phyloP scores from a whole-genome alignment of 2,329 filamentous ascomycete genomes.

The Raffaelea arxii region DNA sequence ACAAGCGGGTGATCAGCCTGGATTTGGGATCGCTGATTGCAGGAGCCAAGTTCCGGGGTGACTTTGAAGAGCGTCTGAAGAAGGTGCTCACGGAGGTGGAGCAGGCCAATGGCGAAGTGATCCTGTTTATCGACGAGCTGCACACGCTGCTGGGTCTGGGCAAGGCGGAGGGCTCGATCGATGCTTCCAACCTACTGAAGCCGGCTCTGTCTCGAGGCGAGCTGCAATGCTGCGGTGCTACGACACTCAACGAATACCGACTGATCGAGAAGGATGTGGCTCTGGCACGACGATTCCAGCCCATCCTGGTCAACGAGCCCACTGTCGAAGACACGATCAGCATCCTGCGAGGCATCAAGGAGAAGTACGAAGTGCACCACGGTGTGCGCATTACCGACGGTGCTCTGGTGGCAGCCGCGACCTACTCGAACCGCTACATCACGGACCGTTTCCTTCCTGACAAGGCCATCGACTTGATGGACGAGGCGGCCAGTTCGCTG shows the following conservation, averaged over 20 bases:
- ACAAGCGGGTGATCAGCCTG: slow-evolving; percentile 79
- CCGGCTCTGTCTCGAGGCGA: slow-evolving; percentile 88
- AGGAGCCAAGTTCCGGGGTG: slow-evolving; percentile 88
- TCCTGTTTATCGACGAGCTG: slow-evolving; percentile 90
- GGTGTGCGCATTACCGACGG: slow-evolving; percentile 91
- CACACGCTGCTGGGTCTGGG: slow-evolving; percentile 87
- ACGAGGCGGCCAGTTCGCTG: slow-evolving; percentile 85
- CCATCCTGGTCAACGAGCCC: slow-evolving; percentile 87
- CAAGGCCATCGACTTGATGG: slow-evolving; percentile 94
- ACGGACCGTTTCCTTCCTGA: slow-evolving; percentile 93
- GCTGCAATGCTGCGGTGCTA: slow-evolving; percentile 90
- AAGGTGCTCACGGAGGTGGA: slow-evolving; percentile 85
- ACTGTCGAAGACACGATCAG: slow-evolving; percentile 88
- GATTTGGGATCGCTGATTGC: slow-evolving; percentile 91
- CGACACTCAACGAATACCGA: slow-evolving; percentile 85
- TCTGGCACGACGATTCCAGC: slow-evolving; percentile 84
- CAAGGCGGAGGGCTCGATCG: slow-evolving; percentile 92
- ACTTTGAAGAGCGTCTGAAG: slow-evolving; percentile 92
- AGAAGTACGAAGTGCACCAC: slow-evolving; percentile 95
- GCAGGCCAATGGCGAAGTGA: slow-evolving; percentile 78
- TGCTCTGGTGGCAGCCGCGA: slow-evolving; percentile 82
- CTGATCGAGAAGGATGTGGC: slow-evolving; percentile 94
- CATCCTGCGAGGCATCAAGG: slow-evolving; percentile 91
- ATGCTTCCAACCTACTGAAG: slow-evolving; percentile 90
- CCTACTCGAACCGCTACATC: slow-evolving; percentile 91